A percentile compares a stretch with the other conserved stretches of the same genome.
phyloP scores from a whole-genome alignment of 75 land plant species.

The Isoetes taiwanensis region DNA sequence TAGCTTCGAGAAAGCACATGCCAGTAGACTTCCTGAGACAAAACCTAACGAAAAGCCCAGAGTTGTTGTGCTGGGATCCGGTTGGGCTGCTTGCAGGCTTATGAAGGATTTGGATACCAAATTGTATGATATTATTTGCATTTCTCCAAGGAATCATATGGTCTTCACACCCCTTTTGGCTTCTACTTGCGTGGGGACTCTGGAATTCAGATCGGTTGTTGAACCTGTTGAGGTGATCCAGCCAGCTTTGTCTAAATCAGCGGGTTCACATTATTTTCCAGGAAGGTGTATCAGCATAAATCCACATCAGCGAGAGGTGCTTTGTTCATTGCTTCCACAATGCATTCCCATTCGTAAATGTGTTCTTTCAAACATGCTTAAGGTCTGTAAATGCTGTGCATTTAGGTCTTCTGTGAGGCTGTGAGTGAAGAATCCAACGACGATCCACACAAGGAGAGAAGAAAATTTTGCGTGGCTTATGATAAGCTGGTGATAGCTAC shows the following conservation, averaged over 20 bases:
- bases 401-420: slow-evolving; percentile 49
- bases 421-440: slow-evolving; percentile 15
- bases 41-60: slow-evolving; percentile 47
- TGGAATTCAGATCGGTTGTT: slow-evolving; percentile 93
- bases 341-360: neutral
- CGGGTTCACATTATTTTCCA: slow-evolving; percentile 69
- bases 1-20: neutral
- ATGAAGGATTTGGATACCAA: slow-evolving; percentile 63
- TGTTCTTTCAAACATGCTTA: neutral
- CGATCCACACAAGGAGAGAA: slow-evolving; percentile 24
- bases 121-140: slow-evolving; percentile 68
- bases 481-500: slow-evolving; percentile 78
- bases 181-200: slow-evolving; percentile 92
- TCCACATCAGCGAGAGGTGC: slow-evolving; percentile 39
- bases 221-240: slow-evolving; percentile 81
- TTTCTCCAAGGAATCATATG: slow-evolving; percentile 97
- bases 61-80: slow-evolving; percentile 73
- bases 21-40: slow-evolving; percentile 33
- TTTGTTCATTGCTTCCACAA: neutral
- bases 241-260: slow-evolving; percentile 49
- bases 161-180: slow-evolving; percentile 93
- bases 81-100: slow-evolving; percentile 84
- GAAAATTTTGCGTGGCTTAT: slow-evolving; percentile 47
- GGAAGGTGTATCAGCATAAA: slow-evolving; percentile 46
- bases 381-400: neutral